Evolutionary conservation across 1,139 yeast genomes (phyloP), one percentile per base, ranked within the genome.

Genomic region (Hyphopichia pseudoburtonii): DNA sequence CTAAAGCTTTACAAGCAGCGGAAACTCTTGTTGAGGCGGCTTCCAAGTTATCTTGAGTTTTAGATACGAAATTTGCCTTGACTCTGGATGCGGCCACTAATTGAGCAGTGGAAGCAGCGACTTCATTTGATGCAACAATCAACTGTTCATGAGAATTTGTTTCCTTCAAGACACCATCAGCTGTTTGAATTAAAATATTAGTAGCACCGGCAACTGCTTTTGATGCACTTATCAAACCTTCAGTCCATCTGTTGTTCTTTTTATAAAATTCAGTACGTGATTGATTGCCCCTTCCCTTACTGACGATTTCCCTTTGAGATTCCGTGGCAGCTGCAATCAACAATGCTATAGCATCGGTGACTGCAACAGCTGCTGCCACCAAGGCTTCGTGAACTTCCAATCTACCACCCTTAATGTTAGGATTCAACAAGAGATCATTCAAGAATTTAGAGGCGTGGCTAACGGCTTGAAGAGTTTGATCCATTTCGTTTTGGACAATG

Each of bases 81-180:
- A 87, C 96, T 50, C 96, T 76, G 1, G 96, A 84, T 0, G 96
- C 95, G 5, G 96, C 92, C 7, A 89, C 96, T 36, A 88, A 73
- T 65, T 88, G 97, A 1, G 95, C 95, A 0, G 96, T 88, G 0
- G 96, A 84, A 0, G 96, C 92, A 1, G 95, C 94, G 17, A 89
- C 96, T 57, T 88, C 95, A 53, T 86, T 87, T 1, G 95, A 86
- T 0, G 96, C 94, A 26, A 88, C 96, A 50, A 88, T 85, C 44
- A 88, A 75, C 60, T 88, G 88, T 56, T 89, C 96, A 42, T 83
- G 89, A 0, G 88, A 70, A 49, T 82, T 82, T 16, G 62, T 60
- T 8, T 76, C 73, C 37, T 76, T 72, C 33, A 88, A 68, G 14
- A 87, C 89, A 16, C 95, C 95, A 62, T 88, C 95, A 0, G 96